These are phyloP conservation scores for Hippophae tibetana DNA, from an alignment of 306 rosid species.

Conservation along the genomic window DNA sequence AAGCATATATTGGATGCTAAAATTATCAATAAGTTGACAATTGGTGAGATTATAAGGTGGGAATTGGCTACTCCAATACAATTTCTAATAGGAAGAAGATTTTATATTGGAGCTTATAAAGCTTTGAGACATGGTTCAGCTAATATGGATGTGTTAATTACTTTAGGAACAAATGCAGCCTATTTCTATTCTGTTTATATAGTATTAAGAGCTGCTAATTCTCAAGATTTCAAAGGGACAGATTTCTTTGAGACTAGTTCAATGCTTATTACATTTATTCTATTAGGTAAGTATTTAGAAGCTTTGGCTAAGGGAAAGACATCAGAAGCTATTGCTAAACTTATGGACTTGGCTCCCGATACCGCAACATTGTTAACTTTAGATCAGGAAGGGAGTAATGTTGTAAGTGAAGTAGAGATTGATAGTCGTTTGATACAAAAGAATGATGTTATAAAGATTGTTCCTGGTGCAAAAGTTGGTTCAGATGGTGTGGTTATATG, in stretches of 20 bases:
- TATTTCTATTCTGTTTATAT: constrained; percentile 75
- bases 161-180: constrained; percentile 74
- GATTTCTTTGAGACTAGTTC: constrained; percentile 88
- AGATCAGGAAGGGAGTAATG: constrained; percentile 38
- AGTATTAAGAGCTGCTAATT: constrained; percentile 44
- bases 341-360: constrained; percentile 69
- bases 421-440: constrained; percentile 58
- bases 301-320: constrained; percentile 79
- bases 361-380: constrained; percentile 41
- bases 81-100: constrained; percentile 60
- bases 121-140: constrained; percentile 57
- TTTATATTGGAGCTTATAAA: constrained; percentile 60
- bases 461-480: constrained; percentile 70
- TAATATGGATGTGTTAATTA: constrained; percentile 80
- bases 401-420: constrained; percentile 39
- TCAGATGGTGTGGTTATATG: constrained; percentile 59
- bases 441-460: constrained; percentile 54
- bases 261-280: constrained; percentile 70
- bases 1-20: constrained; percentile 40
- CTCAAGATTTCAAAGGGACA: constrained; percentile 41
- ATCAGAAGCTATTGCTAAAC: constrained; percentile 77
- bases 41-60: constrained; percentile 62
- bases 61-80: constrained; percentile 64
- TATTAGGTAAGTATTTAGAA: constrained; percentile 75
- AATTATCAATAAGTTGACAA: constrained; percentile 45